Conservation (phyloP, 768 basidiomycete species). For the Guyanaporus albipodus region DNA sequence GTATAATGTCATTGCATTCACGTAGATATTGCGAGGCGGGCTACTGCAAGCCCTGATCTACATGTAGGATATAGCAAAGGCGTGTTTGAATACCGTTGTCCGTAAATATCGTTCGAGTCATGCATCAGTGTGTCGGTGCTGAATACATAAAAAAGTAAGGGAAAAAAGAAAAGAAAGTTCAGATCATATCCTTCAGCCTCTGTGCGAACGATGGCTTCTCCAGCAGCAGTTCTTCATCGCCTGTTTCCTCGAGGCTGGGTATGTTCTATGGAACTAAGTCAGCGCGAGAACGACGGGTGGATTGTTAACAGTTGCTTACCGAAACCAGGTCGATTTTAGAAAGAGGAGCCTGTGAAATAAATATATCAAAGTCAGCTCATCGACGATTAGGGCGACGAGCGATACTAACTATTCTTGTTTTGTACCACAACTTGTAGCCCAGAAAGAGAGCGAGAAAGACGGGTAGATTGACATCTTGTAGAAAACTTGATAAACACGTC, state of each 20-base stretch:
- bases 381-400: neutral
- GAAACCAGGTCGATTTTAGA: slow-evolving; percentile 70
- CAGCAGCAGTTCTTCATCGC: slow-evolving; percentile 27
- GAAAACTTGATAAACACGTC: neutral
- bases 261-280: slow-evolving; percentile 45
- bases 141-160: too few relatives aligned
- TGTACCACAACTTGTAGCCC: slow-evolving; percentile 38
- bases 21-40: too few relatives aligned
- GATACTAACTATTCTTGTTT: slow-evolving; percentile 19
- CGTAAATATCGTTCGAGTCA: too few relatives aligned
- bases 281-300: neutral
- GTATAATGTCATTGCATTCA: too few relatives aligned
- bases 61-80: too few relatives aligned
- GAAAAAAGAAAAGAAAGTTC: too few relatives aligned
- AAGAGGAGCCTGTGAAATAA: slow-evolving; percentile 11
- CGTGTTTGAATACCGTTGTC: too few relatives aligned
- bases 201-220: slow-evolving; percentile 5
- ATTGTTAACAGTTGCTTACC: slow-evolving; percentile 32
- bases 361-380: neutral
- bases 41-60: too few relatives aligned
- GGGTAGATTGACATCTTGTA: slow-evolving; percentile 37
- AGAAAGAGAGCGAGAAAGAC: slow-evolving; percentile 44
- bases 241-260: slow-evolving; percentile 68
- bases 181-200: slow-evolving; percentile 7
- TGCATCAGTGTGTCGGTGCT: too few relatives aligned